Evolutionary conservation across 225 moss, liverwort and hornwort species (phyloP).

Genomic region (Physcomitrellopsis africana): DNA sequence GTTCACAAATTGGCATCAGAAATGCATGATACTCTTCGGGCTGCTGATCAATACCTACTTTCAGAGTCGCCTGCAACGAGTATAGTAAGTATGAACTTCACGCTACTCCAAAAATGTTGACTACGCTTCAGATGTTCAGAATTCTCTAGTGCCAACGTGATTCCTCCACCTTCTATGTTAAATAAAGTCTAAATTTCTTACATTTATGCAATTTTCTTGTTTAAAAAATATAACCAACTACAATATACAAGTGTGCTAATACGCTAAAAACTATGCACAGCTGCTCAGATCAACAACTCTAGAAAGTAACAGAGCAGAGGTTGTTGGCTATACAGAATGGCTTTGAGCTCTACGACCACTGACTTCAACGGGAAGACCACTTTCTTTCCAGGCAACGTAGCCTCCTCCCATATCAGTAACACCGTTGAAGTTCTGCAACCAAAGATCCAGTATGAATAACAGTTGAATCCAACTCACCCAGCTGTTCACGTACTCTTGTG

Average conservation of each 20-base stretch:
- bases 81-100: constrained; percentile 26
- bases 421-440: constrained; percentile 62
- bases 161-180: constrained; percentile 25
- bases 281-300: constrained; percentile 7
- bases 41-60: constrained; percentile 9
- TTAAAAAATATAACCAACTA: background rate
- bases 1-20: constrained; percentile 22
- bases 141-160: constrained; percentile 18
- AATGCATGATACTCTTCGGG: constrained; percentile 9
- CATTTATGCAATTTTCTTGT: background rate
- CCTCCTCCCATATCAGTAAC: constrained; percentile 76
- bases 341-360: constrained; percentile 32
- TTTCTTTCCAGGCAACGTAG: constrained; percentile 63
- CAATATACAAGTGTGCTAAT: background rate
- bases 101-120: constrained; percentile 31
- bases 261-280: constrained; percentile 38
- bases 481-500: background rate
- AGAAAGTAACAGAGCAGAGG: background rate
- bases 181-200: constrained; percentile 23
- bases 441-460: background rate
- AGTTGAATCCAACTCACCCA: background rate
- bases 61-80: constrained; percentile 16
- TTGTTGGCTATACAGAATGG: constrained; percentile 29
- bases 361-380: constrained; percentile 52
- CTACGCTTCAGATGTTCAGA: constrained; percentile 16